Conservation (phyloP, 2,329 filamentous ascomycete species). For the Alternaria postmessia region DNA sequence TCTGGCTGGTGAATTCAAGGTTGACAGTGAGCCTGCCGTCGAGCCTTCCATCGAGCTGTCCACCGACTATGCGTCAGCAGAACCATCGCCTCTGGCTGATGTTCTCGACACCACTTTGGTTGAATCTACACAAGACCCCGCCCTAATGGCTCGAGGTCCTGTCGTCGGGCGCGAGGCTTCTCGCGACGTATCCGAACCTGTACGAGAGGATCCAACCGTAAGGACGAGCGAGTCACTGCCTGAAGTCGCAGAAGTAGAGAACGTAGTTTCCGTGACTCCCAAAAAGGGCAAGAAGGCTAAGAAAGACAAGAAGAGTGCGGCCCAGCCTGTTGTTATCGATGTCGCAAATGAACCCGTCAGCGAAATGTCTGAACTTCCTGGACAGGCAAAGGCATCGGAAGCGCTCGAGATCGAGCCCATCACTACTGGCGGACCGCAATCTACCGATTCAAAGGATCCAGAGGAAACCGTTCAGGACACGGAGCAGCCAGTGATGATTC, state of each 20-base stretch:
- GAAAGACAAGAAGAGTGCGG: slow-evolving; percentile 42
- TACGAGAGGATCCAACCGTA: slow-evolving; percentile 9
- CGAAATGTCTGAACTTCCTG: neutral
- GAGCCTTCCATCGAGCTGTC: neutral
- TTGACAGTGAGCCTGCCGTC: slow-evolving; percentile 2
- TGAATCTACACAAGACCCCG: slow-evolving; percentile 3
- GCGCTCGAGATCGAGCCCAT: neutral
- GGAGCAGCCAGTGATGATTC: neutral
- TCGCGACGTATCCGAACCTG: neutral
- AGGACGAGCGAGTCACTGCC: slow-evolving; percentile 11
- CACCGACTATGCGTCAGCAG: neutral
- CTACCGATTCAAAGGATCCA: neutral
- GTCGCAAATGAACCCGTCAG: slow-evolving; percentile 6
- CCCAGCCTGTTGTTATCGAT: slow-evolving; percentile 21
- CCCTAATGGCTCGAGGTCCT: neutral
- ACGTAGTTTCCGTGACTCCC: slow-evolving; percentile 21
- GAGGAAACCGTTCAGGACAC: neutral
- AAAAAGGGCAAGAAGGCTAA: slow-evolving; percentile 40
- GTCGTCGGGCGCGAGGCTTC: neutral
- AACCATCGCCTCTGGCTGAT: slow-evolving; percentile 1
- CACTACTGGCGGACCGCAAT: neutral
- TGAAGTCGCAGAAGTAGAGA: slow-evolving; percentile 20
- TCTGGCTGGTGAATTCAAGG: slow-evolving; percentile 15
- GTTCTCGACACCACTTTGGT: neutral
- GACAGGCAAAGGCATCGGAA: slow-evolving; percentile 7